Base-by-base conservation (phyloP, 495 filamentous ascomycete species). In the Trichocladium uniseriatum region DNA sequence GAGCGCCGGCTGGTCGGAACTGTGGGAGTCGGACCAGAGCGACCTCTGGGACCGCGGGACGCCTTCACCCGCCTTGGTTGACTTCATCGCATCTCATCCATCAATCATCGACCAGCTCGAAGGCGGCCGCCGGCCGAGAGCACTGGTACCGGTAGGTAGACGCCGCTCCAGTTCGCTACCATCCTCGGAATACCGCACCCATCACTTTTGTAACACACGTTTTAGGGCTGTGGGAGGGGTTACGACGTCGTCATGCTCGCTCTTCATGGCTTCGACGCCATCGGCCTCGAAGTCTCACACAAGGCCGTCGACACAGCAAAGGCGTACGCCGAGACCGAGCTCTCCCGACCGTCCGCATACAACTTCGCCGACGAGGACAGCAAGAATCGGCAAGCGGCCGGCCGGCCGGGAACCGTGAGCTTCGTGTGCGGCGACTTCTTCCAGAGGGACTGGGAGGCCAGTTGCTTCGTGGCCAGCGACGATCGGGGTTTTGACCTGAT, bases 361-460 rank as follows among this genome's bases (percentile, higher is more conserved):
- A 69, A 70, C 20, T 66, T 72, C 37, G 11, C 19, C 8, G 27
- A 29, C 27, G 27, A 5, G 10, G 27, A 5, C 5, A 29, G 10
- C 27, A 10, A 10, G 27, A 10, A 29, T 29, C 27, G 27, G 5
- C 27, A 10, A 10, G 5, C 27, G 5, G 5, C 5, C 10, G 5
- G 5, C 5, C 5, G 10, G 27, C 27, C 27, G 27, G 85, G 84
- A 1, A 70, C 52, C 1, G 70, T 74, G 13, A 77, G 69, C 22
- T 84, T 81, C 59, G 46, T 86, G 7, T 45, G 68, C 10, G 82
- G 80, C 6, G 79, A 89, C 57, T 91, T 89, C 65, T 91, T 89
- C 54, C 66, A 70, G 49, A 71, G 80, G 54, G 77, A 70, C 10
- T 90, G 84, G 79, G 56, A 74, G 50, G 54, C 69, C 29, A 50